Evolutionary conservation across 805 yeast genomes (phyloP).

Genomic region (Yarrowia alimentaria): DNA sequence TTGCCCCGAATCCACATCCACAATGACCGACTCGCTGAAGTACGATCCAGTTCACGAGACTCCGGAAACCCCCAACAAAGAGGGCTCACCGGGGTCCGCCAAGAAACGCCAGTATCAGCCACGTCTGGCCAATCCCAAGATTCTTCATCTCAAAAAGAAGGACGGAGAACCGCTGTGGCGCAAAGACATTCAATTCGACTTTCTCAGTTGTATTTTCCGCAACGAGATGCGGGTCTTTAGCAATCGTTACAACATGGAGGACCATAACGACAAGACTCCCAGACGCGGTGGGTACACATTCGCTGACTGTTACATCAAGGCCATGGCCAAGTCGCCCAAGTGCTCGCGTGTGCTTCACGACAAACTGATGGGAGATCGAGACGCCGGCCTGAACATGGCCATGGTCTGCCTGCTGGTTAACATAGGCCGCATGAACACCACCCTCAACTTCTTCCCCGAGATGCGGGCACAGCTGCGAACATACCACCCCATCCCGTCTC

Average conservation of each 20-base stretch:
- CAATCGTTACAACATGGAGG: constrained; percentile 40
- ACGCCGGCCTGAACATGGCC: constrained; percentile 65
- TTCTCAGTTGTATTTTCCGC: constrained; percentile 61
- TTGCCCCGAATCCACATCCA: no score
- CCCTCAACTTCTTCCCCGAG: constrained; percentile 87
- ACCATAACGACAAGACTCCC: neutral
- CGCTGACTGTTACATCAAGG: constrained; percentile 76
- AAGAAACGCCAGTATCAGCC: constrained; percentile 25
- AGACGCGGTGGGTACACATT: constrained; percentile 54
- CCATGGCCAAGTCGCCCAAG: constrained; percentile 78
- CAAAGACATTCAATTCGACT: constrained; percentile 80
- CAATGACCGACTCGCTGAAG: constrained; percentile 11
- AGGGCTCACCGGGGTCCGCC: neutral
- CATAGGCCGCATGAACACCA: constrained; percentile 91
- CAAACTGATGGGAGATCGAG: constrained; percentile 61
- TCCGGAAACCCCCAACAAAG: constrained; percentile 25
- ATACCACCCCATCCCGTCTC: constrained; percentile 86
- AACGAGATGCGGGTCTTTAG: constrained; percentile 67
- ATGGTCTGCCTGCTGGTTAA: constrained; percentile 84
- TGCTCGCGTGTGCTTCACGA: constrained; percentile 82
- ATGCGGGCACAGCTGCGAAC: constrained; percentile 93
- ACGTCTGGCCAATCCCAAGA: constrained; percentile 34
- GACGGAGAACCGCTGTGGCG: constrained; percentile 95
- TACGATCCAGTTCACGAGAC: constrained; percentile 27
- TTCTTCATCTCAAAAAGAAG: constrained; percentile 62